Evolutionary conservation across 352 stramenopile species (phyloP).

Genomic region (Phytophthora syringae): DNA sequence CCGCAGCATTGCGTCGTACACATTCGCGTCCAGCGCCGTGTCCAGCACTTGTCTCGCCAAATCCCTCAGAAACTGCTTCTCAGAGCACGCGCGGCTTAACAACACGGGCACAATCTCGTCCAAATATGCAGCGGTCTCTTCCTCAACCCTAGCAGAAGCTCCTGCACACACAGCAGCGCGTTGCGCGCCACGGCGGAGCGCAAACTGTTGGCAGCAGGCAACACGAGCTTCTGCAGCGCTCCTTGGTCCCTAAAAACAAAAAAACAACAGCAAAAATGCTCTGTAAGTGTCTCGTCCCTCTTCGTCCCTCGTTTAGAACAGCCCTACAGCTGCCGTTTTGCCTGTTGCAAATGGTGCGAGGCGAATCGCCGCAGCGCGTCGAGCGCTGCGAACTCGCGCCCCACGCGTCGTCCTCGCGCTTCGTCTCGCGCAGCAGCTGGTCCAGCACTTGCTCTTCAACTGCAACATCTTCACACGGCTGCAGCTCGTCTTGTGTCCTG

Average conservation of each 20-base stretch:
- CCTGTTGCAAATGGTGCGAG: conserved; percentile 41
- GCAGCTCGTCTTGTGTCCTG: conserved; percentile 51
- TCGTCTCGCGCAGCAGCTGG: conserved; percentile 30
- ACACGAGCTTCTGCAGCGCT: conserved; percentile 45
- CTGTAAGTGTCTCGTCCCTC: too few relatives aligned
- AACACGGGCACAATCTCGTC: conserved; percentile 60
- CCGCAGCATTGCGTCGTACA: conserved; percentile 40
- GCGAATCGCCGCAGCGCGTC: conserved; percentile 53
- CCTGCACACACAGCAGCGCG: conserved; percentile 69
- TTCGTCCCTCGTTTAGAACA: too few relatives aligned
- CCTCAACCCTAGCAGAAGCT: conserved; percentile 49
- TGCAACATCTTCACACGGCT: conserved; percentile 37
- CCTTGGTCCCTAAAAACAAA: conserved; percentile 28
- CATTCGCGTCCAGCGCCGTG: conserved; percentile 36
- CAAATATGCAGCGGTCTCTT: conserved; percentile 38
- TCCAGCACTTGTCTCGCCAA: conserved; percentile 59
- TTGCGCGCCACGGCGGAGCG: conserved; percentile 73
- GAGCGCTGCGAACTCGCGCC: conserved; percentile 50
- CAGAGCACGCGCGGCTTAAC: conserved; percentile 55
- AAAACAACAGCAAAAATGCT: conserved; percentile 1
- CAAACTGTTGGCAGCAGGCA: conserved; percentile 62
- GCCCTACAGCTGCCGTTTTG: conserved; percentile 39
- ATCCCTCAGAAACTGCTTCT: conserved; percentile 83
- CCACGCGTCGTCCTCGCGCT: conserved; percentile 32
- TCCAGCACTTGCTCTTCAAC: conserved; percentile 43